phyloP scores from a whole-genome alignment of 1,139 yeast genomes.

The Ogataea hybrid region DNA sequence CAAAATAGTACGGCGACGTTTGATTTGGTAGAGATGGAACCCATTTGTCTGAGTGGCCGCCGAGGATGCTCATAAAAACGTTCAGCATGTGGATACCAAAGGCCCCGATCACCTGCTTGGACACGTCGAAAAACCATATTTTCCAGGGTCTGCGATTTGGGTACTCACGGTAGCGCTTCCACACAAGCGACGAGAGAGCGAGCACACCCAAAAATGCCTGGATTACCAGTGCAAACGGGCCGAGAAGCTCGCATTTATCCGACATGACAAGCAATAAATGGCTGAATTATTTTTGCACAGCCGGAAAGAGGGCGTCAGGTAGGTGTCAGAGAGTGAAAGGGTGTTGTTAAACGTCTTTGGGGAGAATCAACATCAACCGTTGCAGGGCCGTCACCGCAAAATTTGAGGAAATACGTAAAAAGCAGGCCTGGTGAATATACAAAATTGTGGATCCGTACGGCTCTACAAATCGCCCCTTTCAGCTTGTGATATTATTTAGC shows the following conservation, averaged over 20 bases:
- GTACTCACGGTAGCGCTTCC: conserved; percentile 74
- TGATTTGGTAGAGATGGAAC: neutral
- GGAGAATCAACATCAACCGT: too few species aligned
- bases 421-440: too few species aligned
- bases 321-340: neutral
- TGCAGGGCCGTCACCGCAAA: too few species aligned
- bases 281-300: neutral
- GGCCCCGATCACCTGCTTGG: conserved; percentile 87
- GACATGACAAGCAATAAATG: neutral
- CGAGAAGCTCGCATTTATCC: conserved; percentile 59
- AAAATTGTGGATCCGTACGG: too few species aligned
- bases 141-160: conserved; percentile 83
- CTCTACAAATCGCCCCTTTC: neutral
- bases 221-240: conserved; percentile 66
- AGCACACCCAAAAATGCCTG: conserved; percentile 70
- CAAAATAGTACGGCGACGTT: neutral
- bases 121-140: conserved; percentile 87
- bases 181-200: conserved; percentile 69
- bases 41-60: conserved; percentile 27
- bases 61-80: conserved; percentile 59
- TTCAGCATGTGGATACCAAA: conserved; percentile 80
- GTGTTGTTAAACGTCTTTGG: too few species aligned
- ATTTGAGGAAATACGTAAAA: too few species aligned
- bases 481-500: neutral
- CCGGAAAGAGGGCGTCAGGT: neutral